A percentile compares a stretch with the other conserved stretches of the same genome.
Conservation (phyloP, 768 basidiomycete genomes). For the Trametes punicea region DNA sequence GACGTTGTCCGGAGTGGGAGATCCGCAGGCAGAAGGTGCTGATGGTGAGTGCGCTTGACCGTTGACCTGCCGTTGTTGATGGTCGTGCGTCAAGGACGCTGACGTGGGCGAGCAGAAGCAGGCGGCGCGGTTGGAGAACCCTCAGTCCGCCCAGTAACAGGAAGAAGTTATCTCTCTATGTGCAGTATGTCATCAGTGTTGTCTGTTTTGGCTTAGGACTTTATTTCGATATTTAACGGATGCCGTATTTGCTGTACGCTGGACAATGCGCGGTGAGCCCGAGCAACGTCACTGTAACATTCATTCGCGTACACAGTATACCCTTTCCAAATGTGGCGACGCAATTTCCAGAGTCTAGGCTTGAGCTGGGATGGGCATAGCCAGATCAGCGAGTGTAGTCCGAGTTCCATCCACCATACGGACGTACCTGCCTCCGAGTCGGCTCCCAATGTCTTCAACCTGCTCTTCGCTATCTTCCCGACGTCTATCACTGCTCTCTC, state of each 20-base stretch:
- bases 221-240: slow-evolving; percentile 24
- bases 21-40: slow-evolving; percentile 48
- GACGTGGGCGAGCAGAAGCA: slow-evolving; percentile 16
- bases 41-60: slow-evolving; percentile 38
- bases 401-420: not conserved
- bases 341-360: not conserved
- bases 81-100: slow-evolving; percentile 6
- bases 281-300: not conserved
- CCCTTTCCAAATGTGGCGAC: not conserved
- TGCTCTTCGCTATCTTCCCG: slow-evolving; percentile 71
- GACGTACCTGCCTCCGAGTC: slow-evolving; percentile 19
- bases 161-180: slow-evolving; percentile 7
- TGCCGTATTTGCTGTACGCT: slow-evolving; percentile 3
- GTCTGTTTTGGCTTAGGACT: slow-evolving; percentile 8
- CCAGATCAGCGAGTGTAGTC: not conserved
- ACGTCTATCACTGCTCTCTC: slow-evolving; percentile 71
- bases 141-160: slow-evolving; percentile 2
- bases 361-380: not conserved
- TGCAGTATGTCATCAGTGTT: slow-evolving; percentile 12
- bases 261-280: not conserved
- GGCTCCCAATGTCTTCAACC: slow-evolving; percentile 48
- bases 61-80: not conserved
- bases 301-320: not conserved
- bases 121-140: slow-evolving; percentile 17
- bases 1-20: slow-evolving; percentile 61